Evolutionary conservation across 305 asterid genomes (phyloP).

Genomic region (Fraxinus sp.): DNA sequence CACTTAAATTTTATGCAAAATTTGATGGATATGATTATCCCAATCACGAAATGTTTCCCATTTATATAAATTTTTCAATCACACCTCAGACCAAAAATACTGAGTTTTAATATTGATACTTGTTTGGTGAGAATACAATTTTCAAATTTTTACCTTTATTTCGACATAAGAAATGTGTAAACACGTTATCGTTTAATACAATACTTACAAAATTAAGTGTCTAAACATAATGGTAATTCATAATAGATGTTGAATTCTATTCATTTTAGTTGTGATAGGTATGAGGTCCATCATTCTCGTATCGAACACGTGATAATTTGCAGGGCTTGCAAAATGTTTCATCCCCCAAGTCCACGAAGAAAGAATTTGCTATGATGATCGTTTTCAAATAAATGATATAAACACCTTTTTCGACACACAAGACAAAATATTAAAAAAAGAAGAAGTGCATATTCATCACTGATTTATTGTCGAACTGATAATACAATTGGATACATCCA

Average conservation of each 20-base stretch:
- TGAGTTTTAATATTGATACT: not conserved
- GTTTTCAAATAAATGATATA: not conserved
- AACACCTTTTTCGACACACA: not conserved
- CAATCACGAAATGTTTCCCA: not conserved
- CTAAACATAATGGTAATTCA: not conserved
- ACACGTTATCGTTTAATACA: not conserved
- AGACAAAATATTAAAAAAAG: not conserved
- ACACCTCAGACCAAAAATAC: not conserved
- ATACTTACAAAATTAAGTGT: not conserved
- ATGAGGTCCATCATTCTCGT: not conserved
- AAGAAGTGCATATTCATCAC: not conserved
- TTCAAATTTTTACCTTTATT: not conserved
- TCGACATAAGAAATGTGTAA: not conserved
- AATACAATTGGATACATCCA: not conserved
- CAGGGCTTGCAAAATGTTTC: not conserved
- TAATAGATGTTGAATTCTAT: too few relatives aligned
- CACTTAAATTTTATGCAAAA: not conserved
- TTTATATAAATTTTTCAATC: not conserved
- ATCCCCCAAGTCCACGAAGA: not conserved
- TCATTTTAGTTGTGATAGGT: too few relatives aligned
- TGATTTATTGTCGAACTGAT: not conserved
- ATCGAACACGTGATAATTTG: too few relatives aligned
- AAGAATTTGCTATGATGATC: not conserved
- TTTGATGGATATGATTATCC: not conserved
- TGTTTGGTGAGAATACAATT: not conserved